Conservation (phyloP, 2,329 filamentous ascomycete species). For the Lasiodiplodia theobromae region DNA sequence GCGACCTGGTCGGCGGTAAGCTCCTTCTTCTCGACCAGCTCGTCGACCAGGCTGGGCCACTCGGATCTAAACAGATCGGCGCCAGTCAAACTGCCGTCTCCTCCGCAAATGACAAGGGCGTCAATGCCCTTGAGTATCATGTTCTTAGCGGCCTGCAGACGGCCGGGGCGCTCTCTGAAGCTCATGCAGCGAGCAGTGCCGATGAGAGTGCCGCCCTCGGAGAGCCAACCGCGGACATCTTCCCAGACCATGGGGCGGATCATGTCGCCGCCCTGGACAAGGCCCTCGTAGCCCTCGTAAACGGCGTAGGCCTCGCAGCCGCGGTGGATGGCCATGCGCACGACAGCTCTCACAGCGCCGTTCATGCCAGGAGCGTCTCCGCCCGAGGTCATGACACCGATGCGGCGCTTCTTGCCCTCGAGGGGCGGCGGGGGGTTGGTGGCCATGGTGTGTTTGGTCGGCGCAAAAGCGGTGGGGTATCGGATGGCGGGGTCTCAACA, state of each 20-base stretch:
- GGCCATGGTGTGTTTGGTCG: constrained; percentile 31
- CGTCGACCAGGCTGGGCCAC: constrained; percentile 86
- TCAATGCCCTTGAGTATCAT: constrained; percentile 93
- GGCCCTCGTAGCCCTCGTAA: constrained; percentile 95
- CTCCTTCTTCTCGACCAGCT: constrained; percentile 78
- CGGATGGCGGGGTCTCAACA: constrained; percentile 7
- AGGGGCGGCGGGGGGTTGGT: constrained; percentile 44
- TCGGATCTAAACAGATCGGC: constrained; percentile 92
- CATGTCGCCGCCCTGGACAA: constrained; percentile 86
- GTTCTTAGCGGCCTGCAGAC: constrained; percentile 88
- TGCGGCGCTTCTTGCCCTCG: constrained; percentile 65
- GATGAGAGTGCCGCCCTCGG: constrained; percentile 93
- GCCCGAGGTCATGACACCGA: constrained; percentile 93
- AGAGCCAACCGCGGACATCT: constrained; percentile 92
- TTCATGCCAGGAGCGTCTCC: constrained; percentile 97
- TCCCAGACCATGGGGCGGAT: constrained; percentile 91
- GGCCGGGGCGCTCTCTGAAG: constrained; percentile 88
- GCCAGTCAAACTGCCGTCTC: constrained; percentile 94
- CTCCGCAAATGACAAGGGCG: constrained; percentile 94
- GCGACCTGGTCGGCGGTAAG: constrained; percentile 74
- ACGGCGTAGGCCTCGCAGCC: constrained; percentile 58
- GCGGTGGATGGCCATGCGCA: constrained; percentile 88
- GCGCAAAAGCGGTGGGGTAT: constrained; percentile 13
- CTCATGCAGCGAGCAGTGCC: constrained; percentile 92
- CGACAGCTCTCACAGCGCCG: constrained; percentile 85